Conservation (phyloP, 2,329 filamentous ascomycete genomes). For the Aspergillus arachidicola region DNA sequence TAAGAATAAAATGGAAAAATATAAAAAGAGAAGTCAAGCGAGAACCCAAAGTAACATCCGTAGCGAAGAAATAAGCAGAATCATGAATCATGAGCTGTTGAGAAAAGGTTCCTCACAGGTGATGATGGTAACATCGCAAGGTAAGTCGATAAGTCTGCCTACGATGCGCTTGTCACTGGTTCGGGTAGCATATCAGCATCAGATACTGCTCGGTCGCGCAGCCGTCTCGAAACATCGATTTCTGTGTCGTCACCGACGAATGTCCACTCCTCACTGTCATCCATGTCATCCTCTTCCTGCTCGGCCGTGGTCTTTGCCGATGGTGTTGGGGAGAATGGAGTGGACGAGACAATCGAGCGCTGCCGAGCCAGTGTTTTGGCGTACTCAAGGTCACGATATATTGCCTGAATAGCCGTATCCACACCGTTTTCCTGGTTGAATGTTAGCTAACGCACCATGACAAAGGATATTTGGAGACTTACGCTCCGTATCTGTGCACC, state of each 20-base stretch:
- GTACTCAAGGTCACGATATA: constrained; percentile 95
- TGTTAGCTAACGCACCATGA: constrained; percentile 26
- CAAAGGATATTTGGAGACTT: constrained; percentile 38
- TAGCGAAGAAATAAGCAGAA: neutral
- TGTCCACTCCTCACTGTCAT: constrained; percentile 84
- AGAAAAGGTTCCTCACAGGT: neutral
- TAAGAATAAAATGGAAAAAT: constrained; percentile 3
- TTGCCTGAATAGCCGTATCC: constrained; percentile 83
- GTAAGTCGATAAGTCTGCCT: neutral
- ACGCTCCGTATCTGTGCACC: constrained; percentile 88
- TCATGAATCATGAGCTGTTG: neutral
- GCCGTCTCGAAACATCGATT: constrained; percentile 41
- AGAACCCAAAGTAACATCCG: neutral
- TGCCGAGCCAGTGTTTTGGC: constrained; percentile 80
- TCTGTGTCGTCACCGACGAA: constrained; percentile 71
- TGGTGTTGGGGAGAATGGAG: constrained; percentile 37
- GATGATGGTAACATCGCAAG: neutral
- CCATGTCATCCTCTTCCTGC: constrained; percentile 51
- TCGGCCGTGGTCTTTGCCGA: constrained; percentile 40
- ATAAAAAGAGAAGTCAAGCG: neutral
- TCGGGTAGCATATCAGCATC: constrained; percentile 27
- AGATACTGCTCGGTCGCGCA: constrained; percentile 34
- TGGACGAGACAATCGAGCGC: constrained; percentile 40
- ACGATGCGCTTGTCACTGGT: constrained; percentile 11
- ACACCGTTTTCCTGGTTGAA: constrained; percentile 77